Evolutionary conservation across 352 stramenopile species (phyloP).

Genomic region (Globisporangium nodosum): DNA sequence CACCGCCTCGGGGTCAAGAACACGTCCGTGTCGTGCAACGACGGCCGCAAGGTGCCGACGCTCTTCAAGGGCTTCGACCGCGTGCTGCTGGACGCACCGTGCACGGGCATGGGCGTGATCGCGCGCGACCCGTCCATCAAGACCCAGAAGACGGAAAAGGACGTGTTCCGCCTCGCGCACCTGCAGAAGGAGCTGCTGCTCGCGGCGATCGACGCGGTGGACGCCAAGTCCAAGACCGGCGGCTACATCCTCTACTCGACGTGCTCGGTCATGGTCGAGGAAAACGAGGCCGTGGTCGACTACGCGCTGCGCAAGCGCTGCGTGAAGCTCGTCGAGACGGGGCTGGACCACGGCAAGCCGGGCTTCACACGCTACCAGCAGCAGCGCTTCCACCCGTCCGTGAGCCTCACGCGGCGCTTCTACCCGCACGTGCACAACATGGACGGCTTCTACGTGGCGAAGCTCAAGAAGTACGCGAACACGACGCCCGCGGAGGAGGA

Average conservation of each 20-base stretch:
- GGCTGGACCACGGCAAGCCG: conserved; percentile 95
- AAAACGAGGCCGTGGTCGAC: conserved; percentile 97
- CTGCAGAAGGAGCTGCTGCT: conserved; percentile 99
- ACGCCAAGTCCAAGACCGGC: conserved; percentile 94
- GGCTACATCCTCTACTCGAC: conserved; percentile 99
- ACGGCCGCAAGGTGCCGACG: conserved; percentile 90
- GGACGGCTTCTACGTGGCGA: conserved; percentile 99
- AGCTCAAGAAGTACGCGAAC: conserved; percentile 99
- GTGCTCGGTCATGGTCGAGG: conserved; percentile 92
- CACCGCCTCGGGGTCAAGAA: conserved; percentile 98
- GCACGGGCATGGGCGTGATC: conserved; percentile 97
- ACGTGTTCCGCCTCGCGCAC: conserved; percentile 89
- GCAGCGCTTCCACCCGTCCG: conserved; percentile 97
- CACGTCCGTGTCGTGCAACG: conserved; percentile 96
- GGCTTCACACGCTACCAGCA: conserved; percentile 94
- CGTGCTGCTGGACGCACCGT: conserved; percentile 98
- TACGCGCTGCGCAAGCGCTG: conserved; percentile 98
- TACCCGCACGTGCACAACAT: conserved; percentile 99
- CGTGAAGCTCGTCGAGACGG: conserved; percentile 97
- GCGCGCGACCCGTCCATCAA: conserved; percentile 98
- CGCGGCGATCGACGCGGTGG: conserved; percentile 97
- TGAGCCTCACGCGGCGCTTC: conserved; percentile 95
- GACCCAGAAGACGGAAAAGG: conserved; percentile 94
- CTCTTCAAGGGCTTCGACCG: conserved; percentile 97
- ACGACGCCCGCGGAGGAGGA: conserved; percentile 70